These are phyloP conservation scores for Saprolegnia diclina DNA, from an alignment of 352 stramenopile genomes.

Conservation along the genomic window DNA sequence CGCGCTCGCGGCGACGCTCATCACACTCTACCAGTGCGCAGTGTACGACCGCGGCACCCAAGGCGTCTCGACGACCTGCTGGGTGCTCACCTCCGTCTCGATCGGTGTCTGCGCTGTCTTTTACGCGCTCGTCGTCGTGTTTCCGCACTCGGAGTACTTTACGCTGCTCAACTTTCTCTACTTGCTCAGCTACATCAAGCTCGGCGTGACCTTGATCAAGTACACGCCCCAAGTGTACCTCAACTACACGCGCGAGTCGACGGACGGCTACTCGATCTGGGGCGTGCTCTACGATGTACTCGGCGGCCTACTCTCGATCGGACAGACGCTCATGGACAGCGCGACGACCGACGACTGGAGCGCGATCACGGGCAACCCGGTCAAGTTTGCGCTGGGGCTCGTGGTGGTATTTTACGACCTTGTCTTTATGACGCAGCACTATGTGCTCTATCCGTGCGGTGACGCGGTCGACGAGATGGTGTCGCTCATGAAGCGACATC, in stretches of 20 bases:
- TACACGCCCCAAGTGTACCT: slow-evolving; percentile 94
- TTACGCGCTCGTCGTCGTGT: slow-evolving; percentile 3
- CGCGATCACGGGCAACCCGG: slow-evolving; percentile 91
- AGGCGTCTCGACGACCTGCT: slow-evolving; percentile 37
- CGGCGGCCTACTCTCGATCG: slow-evolving; percentile 88
- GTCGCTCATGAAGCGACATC: neutral
- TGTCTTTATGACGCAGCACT: slow-evolving; percentile 96
- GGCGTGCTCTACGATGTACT: slow-evolving; percentile 97
- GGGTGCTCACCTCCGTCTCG: neutral
- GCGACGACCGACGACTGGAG: slow-evolving; percentile 88
- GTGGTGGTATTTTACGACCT: slow-evolving; percentile 96
- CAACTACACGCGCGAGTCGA: slow-evolving; percentile 93
- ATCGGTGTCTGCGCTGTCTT: slow-evolving; percentile 17
- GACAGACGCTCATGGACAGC: slow-evolving; percentile 92
- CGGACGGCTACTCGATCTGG: slow-evolving; percentile 94
- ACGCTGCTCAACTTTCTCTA: slow-evolving; percentile 93
- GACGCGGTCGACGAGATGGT: neutral
- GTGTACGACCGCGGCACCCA: slow-evolving; percentile 79
- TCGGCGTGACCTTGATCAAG: slow-evolving; percentile 93
- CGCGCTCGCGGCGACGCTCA: slow-evolving; percentile 74
- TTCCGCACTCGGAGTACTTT: slow-evolving; percentile 38
- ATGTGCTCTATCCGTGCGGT: slow-evolving; percentile 78
- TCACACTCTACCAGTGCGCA: slow-evolving; percentile 88
- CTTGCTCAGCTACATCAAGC: slow-evolving; percentile 92
- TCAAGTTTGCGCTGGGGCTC: slow-evolving; percentile 94